Percentiles rank a stretch among this genome's conserved stretches.
Evolutionary conservation across 2,329 filamentous ascomycete species (phyloP).

Genomic region (Bimuria novae-zelandiae): DNA sequence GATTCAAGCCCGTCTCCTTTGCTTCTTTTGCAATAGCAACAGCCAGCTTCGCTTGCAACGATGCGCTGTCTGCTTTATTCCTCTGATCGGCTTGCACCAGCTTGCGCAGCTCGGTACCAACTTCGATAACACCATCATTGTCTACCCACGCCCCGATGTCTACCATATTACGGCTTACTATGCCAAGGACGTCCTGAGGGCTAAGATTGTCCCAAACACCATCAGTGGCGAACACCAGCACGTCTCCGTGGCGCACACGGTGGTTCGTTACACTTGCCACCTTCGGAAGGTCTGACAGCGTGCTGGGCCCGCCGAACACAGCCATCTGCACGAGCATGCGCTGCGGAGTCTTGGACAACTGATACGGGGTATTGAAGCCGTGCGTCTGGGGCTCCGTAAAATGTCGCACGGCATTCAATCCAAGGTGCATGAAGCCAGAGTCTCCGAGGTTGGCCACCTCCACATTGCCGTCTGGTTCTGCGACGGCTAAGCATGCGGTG

Average conservation of each 20-base stretch:
- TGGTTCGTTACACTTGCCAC: slow-evolving; percentile 82
- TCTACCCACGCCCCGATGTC: slow-evolving; percentile 73
- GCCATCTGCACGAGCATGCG: slow-evolving; percentile 78
- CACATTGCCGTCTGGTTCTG: slow-evolving; percentile 71
- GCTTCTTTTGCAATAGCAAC: slow-evolving; percentile 79
- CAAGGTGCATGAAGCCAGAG: slow-evolving; percentile 87
- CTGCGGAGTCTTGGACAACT: slow-evolving; percentile 85
- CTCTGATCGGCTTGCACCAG: slow-evolving; percentile 58
- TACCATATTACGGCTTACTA: slow-evolving; percentile 78
- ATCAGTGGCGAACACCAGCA: slow-evolving; percentile 92
- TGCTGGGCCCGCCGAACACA: slow-evolving; percentile 71
- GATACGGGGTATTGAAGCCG: slow-evolving; percentile 96
- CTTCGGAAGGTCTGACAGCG: slow-evolving; percentile 79
- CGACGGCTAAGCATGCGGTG: slow-evolving; percentile 87
- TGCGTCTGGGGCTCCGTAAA: slow-evolving; percentile 89
- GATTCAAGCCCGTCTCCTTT: slow-evolving; percentile 81
- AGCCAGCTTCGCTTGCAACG: slow-evolving; percentile 78
- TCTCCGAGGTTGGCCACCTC: slow-evolving; percentile 95
- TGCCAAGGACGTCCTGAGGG: slow-evolving; percentile 82
- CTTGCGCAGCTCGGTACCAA: slow-evolving; percentile 62
- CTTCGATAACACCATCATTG: slow-evolving; percentile 52
- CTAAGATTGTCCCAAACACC: slow-evolving; percentile 96
- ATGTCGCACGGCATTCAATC: slow-evolving; percentile 81
- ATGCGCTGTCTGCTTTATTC: slow-evolving; percentile 51
- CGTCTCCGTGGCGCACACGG: slow-evolving; percentile 82